Percentiles rank a stretch among this genome's conserved stretches.
These are phyloP conservation scores for Cercospora zeae-maydis DNA, from an alignment of 2,329 filamentous ascomycete genomes.

Conservation along the genomic window DNA sequence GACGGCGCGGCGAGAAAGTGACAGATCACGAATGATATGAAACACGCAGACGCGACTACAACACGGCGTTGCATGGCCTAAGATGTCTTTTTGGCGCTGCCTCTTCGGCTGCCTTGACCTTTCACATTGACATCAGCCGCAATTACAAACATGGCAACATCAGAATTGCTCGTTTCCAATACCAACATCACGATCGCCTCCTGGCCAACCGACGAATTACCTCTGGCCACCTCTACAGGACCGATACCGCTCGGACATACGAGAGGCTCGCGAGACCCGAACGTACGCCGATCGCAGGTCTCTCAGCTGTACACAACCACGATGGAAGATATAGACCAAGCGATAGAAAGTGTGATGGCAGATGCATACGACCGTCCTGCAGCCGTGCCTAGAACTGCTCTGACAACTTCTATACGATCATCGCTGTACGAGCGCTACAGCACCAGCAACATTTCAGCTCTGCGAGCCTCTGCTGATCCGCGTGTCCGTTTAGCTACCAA, in stretches of 20 bases:
- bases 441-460: not conserved
- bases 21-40: slow-evolving; percentile 4
- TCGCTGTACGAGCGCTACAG: not conserved
- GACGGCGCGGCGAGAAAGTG: not conserved
- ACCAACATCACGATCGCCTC: not conserved
- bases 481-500: not conserved
- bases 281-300: not conserved
- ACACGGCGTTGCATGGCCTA: not conserved
- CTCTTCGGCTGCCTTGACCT: not conserved
- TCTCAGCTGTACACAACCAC: not conserved
- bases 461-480: not conserved
- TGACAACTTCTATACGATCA: not conserved
- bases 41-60: slow-evolving; percentile 4
- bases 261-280: not conserved
- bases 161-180: not conserved
- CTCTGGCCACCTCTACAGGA: not conserved
- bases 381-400: not conserved
- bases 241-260: not conserved
- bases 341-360: not conserved
- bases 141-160: not conserved
- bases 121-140: not conserved
- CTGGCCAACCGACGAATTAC: not conserved
- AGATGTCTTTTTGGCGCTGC: not conserved
- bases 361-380: not conserved
- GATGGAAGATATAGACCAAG: not conserved